Conservation (phyloP, 352 stramenopile genomes). For the Phytophthora hybrid region DNA sequence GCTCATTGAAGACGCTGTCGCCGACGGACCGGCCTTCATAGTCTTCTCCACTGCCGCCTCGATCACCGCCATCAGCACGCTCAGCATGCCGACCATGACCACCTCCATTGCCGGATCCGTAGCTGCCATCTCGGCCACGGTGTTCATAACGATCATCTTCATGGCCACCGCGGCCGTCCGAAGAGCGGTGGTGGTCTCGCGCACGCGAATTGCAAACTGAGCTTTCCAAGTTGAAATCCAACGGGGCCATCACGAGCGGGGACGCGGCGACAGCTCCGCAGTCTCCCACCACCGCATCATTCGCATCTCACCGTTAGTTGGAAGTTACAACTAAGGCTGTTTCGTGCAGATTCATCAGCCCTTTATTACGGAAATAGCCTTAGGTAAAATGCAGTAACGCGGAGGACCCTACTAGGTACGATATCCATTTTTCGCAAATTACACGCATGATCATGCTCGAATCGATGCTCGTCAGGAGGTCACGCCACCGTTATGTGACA, state of each 20-base stretch:
- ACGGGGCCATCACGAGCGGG: not conserved
- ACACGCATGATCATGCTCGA: no score
- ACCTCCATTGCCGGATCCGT: not conserved
- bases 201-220: not conserved
- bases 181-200: not conserved
- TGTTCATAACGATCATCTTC: not conserved
- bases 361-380: no score
- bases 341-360: no score
- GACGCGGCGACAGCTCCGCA: slow-evolving; percentile 29
- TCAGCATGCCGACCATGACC: not conserved
- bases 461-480: no score
- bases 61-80: not conserved
- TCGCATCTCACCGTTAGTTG: no score
- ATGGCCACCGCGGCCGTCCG: not conserved
- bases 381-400: no score
- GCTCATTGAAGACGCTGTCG: slow-evolving; percentile 14
- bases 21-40: slow-evolving; percentile 34
- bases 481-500: slow-evolving; percentile 15
- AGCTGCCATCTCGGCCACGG: not conserved
- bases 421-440: no score
- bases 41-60: slow-evolving; percentile 32
- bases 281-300: slow-evolving; percentile 82
- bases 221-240: no score
- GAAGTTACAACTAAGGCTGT: no score
- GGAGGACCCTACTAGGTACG: no score